These are phyloP conservation scores for Suillus sp. DNA, from an alignment of 768 basidiomycete species.

Conservation along the genomic window DNA sequence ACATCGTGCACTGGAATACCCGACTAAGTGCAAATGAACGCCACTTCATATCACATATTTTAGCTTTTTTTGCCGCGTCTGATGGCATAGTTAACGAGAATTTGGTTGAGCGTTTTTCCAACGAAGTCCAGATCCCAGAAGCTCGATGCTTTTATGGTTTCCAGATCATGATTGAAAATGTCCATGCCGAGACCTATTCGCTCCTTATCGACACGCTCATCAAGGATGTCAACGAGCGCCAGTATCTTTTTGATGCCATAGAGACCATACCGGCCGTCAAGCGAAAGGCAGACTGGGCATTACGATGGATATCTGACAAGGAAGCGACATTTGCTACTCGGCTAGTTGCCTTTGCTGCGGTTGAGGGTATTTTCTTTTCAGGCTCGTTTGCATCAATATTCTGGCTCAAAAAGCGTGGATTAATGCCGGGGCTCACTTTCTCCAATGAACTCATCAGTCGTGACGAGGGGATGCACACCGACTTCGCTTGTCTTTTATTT, in stretches of 20 bases:
- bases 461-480: slow-evolving; percentile 96
- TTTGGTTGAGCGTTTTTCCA: slow-evolving; percentile 89
- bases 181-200: slow-evolving; percentile 96
- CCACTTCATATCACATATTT: slow-evolving; percentile 88
- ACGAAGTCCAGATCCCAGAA: slow-evolving; percentile 89
- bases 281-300: slow-evolving; percentile 94
- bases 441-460: slow-evolving; percentile 96
- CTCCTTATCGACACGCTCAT: slow-evolving; percentile 95
- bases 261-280: slow-evolving; percentile 93
- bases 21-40: slow-evolving; percentile 81
- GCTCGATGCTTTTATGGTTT: slow-evolving; percentile 97
- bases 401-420: slow-evolving; percentile 95
- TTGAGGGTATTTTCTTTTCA: slow-evolving; percentile 97
- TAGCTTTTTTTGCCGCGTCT: slow-evolving; percentile 96
- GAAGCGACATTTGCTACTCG: slow-evolving; percentile 84
- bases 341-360: slow-evolving; percentile 90
- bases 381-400: slow-evolving; percentile 93
- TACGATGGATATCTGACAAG: slow-evolving; percentile 87
- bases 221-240: slow-evolving; percentile 73
- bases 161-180: slow-evolving; percentile 99
- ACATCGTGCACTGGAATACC: slow-evolving; percentile 81
- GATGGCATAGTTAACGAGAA: slow-evolving; percentile 98
- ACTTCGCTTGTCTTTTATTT: slow-evolving; percentile 92
- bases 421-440: slow-evolving; percentile 97
- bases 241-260: slow-evolving; percentile 87